Percentiles rank a stretch among this genome's conserved stretches.
Evolutionary conservation across 768 basidiomycete species (phyloP).

Genomic region (Phlebiopsis gigantea): DNA sequence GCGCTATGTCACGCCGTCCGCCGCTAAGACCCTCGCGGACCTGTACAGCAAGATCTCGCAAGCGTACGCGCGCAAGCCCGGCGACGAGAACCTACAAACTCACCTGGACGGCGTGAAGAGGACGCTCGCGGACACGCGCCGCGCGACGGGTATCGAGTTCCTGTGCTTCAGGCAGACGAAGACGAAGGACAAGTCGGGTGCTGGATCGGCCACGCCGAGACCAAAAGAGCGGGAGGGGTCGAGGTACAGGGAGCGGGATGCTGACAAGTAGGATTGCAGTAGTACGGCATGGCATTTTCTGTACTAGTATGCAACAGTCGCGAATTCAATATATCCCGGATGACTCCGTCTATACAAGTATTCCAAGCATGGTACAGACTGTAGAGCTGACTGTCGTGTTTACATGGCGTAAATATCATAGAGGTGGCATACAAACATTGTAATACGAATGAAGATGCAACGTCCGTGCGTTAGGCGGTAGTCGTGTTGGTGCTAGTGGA

Average conservation of each 20-base stretch:
- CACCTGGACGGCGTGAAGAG: constrained; percentile 91
- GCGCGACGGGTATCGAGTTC: constrained; percentile 92
- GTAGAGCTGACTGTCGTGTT: no score
- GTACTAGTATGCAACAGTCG: no score
- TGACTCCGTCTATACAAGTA: no score
- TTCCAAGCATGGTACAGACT: no score
- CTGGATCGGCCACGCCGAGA: background rate
- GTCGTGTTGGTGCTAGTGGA: background rate
- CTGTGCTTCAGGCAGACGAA: constrained; percentile 80
- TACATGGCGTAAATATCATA: no score
- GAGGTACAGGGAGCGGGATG: background rate
- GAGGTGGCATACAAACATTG: no score
- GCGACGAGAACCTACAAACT: constrained; percentile 80
- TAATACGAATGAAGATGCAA: no score
- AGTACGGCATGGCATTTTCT: no score
- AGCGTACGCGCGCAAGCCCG: constrained; percentile 80
- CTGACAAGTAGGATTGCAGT: background rate
- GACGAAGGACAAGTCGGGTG: constrained; percentile 16
- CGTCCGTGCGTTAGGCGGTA: background rate
- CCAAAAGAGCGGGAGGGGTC: background rate
- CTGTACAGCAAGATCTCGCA: constrained; percentile 94
- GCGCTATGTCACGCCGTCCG: constrained; percentile 76
- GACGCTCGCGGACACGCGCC: constrained; percentile 80
- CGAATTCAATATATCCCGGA: no score
- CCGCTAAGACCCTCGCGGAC: constrained; percentile 82